These are phyloP conservation scores for Adansonia madagascariensis DNA, from an alignment of 441 rosid genomes.

Conservation along the genomic window DNA sequence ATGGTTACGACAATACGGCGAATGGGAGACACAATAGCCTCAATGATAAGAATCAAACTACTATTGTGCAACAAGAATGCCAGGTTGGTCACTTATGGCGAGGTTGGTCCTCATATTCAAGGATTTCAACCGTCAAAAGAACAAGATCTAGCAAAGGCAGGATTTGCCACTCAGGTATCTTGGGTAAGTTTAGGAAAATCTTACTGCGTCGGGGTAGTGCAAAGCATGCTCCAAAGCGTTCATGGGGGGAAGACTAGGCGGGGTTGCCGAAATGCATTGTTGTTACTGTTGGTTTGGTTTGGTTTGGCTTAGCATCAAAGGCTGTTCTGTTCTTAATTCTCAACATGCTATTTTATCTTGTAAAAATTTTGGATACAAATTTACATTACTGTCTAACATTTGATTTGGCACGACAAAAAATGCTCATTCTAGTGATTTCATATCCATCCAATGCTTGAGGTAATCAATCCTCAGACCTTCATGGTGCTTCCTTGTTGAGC, in stretches of 20 bases:
- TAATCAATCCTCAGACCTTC: no score
- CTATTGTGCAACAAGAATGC: constrained; percentile 9
- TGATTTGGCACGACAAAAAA: no score
- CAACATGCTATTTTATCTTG: no score
- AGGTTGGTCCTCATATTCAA: constrained; percentile 38
- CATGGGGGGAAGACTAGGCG: not conserved
- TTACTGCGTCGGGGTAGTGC: constrained; percentile 42
- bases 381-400: no score
- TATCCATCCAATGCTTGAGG: no score
- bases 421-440: no score
- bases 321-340: no score
- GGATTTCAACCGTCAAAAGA: constrained; percentile 36
- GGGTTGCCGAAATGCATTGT: not conserved
- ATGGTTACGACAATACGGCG: constrained; percentile 34
- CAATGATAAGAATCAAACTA: constrained; percentile 12
- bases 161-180: constrained; percentile 35
- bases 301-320: no score
- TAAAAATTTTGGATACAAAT: no score
- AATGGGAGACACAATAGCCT: not conserved
- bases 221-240: constrained; percentile 15
- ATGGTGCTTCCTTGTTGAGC: no score
- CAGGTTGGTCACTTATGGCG: constrained; percentile 31
- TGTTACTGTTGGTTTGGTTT: not conserved
- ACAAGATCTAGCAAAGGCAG: constrained; percentile 27
- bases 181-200: constrained; percentile 44